Evolutionary conservation across 75 land plant genomes (phyloP).

Genomic region (Isoetes taiwanensis): DNA sequence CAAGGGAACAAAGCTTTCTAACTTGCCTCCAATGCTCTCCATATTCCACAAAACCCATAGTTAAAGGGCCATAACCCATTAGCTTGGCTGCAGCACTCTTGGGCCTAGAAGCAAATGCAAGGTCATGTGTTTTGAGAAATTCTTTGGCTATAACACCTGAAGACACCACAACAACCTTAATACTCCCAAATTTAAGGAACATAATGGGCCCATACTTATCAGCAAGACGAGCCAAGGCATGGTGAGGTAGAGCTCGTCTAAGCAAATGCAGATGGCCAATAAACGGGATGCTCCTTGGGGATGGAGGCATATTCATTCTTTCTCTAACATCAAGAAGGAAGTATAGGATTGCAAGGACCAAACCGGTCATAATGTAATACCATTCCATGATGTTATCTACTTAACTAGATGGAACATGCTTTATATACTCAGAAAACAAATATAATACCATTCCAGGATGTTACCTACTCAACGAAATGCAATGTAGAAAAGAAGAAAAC

Average conservation of each 20-base stretch:
- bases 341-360: too few species aligned
- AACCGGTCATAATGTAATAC: too few species aligned
- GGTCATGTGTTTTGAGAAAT: slow-evolving; percentile 10
- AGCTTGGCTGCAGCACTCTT: neutral
- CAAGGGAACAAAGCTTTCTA: slow-evolving; percentile 13
- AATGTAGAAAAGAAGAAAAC: too few species aligned
- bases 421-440: too few species aligned
- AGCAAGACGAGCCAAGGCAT: slow-evolving; percentile 6
- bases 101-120: slow-evolving; percentile 10
- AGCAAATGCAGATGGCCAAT: slow-evolving; percentile 11
- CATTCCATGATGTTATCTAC: too few species aligned
- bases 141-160: neutral
- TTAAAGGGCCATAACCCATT: neutral
- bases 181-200: slow-evolving; percentile 4
- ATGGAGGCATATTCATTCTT: slow-evolving; percentile 13
- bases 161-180: neutral
- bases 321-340: too few species aligned
- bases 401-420: too few species aligned
- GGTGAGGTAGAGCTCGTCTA: slow-evolving; percentile 11
- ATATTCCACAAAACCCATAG: slow-evolving; percentile 13
- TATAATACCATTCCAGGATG: too few species aligned
- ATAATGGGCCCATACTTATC: slow-evolving; percentile 12
- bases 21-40: slow-evolving; percentile 11
- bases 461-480: too few species aligned
- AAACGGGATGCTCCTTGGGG: slow-evolving; percentile 7